Evolutionary conservation across 192 early-diverging fungal species (phyloP), one percentile per base, ranked within the genome.

Genomic region (Coemansia nantahalensis): DNA sequence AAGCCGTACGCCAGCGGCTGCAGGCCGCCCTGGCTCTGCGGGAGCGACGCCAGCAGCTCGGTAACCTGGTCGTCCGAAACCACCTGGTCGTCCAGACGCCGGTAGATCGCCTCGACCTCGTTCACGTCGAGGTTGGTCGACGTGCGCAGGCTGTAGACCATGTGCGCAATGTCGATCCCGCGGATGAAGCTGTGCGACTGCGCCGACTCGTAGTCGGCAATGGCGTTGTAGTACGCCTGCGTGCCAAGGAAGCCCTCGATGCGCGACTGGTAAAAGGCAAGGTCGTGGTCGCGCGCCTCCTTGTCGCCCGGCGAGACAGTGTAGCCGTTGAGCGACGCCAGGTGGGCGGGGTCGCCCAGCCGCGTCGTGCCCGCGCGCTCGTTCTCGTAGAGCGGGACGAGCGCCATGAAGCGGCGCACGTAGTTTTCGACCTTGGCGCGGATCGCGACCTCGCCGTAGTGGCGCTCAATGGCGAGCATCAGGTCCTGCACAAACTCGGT

Each of bases 241-340:
- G 91, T 90, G 24, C 72, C 63, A 13, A 89, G 76, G 81, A 93
- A 97, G 8, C 90, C 95, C 67, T 95, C 92, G 39, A 95, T 90
- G 42, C 92, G 72, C 42, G 80, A 82, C 32, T 83, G 61, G 73
- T 90, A 84, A 23, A 84, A 82, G 9, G 63, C 42, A n/a, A 95
- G 60, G 56, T 95, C 93, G 30, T 83, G 77, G 16, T 79, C 62
- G 39, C 84, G 68, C 18, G 72, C 59, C 14, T 77, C 62, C 24
- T 87, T 84, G 67, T 93, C 90, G 14, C 90, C 90, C 18, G 77
- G 78, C 12, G 88, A 90, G 30, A 91, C 57, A 18, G 75, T 54
- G 19, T 77, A 77, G 5, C 45, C 51, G 15, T 78, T 64, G 17
- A 56, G 51, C 14, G 53, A 40, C 7, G 64, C 51, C 30, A 66